These are phyloP conservation scores for Crithidia acanthocephali DNA, from an alignment of 208 protist species.

Conservation along the genomic window DNA sequence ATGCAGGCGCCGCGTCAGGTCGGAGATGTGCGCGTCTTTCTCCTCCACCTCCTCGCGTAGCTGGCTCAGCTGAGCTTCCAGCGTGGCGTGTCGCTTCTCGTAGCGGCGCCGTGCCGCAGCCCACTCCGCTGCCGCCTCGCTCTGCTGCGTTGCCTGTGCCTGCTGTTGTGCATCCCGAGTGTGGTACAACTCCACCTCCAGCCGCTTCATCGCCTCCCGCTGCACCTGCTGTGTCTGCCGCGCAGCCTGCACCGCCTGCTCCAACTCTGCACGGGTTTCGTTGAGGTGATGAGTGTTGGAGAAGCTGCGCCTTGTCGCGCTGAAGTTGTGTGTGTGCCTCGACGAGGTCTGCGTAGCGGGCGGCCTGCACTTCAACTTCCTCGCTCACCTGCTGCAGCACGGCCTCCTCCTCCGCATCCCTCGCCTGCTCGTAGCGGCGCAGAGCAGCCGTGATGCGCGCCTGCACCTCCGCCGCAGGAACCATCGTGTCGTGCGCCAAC, in stretches of 20 bases:
- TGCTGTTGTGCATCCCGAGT: slow-evolving; percentile 45
- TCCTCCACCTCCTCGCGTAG: slow-evolving; percentile 28
- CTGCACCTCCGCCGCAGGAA: slow-evolving; percentile 48
- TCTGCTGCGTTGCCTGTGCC: background rate
- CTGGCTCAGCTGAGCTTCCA: slow-evolving; percentile 34
- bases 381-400: slow-evolving; percentile 65
- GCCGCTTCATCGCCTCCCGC: slow-evolving; percentile 33
- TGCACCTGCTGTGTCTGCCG: slow-evolving; percentile 45
- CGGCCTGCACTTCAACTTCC: slow-evolving; percentile 69
- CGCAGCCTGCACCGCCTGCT: slow-evolving; percentile 36
- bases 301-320: slow-evolving; percentile 34
- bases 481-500: slow-evolving; percentile 19
- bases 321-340: slow-evolving; percentile 27
- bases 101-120: slow-evolving; percentile 13
- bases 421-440: slow-evolving; percentile 55
- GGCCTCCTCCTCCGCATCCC: slow-evolving; percentile 74
- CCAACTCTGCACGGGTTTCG: slow-evolving; percentile 26
- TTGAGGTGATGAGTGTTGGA: slow-evolving; percentile 28
- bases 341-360: slow-evolving; percentile 44
- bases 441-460: slow-evolving; percentile 40
- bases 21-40: slow-evolving; percentile 21
- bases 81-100: slow-evolving; percentile 27
- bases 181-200: slow-evolving; percentile 64
- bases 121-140: slow-evolving; percentile 11
- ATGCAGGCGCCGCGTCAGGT: slow-evolving; percentile 21